These are phyloP conservation scores for Aegilops umbellulata DNA, from an alignment of 176 grass and related monocot genomes.

Conservation along the genomic window DNA sequence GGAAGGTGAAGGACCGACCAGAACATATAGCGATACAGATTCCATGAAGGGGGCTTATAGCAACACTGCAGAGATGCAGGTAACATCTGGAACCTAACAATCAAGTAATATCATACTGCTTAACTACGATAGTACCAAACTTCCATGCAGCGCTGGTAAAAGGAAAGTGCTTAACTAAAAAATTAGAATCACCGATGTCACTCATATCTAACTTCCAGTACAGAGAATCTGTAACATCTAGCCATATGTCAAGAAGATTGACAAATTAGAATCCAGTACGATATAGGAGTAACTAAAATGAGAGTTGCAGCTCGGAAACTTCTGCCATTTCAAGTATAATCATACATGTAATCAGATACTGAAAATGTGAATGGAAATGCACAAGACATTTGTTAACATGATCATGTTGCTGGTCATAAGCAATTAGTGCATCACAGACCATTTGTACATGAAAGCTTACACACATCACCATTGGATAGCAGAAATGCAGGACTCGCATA, in stretches of 20 bases:
- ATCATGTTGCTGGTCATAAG: conserved; percentile 2
- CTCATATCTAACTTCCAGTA: no score
- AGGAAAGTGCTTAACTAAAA: background rate
- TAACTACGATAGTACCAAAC: background rate
- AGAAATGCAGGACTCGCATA: background rate
- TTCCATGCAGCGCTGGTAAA: background rate
- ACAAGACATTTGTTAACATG: background rate
- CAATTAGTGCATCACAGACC: no score
- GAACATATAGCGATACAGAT: conserved; percentile 42
- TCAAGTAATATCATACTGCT: background rate
- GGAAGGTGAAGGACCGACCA: conserved; percentile 39
- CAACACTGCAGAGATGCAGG: conserved; percentile 59
- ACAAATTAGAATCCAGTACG: background rate
- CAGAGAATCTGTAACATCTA: background rate
- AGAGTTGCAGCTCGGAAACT: background rate
- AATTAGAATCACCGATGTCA: no score
- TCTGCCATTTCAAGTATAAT: background rate
- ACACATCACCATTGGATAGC: background rate
- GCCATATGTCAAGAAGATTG: background rate
- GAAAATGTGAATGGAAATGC: no score
- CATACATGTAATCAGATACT: background rate
- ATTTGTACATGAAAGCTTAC: no score
- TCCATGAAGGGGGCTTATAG: conserved; percentile 46
- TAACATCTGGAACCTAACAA: conserved; percentile 18
- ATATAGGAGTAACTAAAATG: background rate